A percentile compares a stretch with the other conserved stretches of the same genome.
Conservation (phyloP, 352 stramenopile genomes). For the Globisporangium cederbergense region DNA sequence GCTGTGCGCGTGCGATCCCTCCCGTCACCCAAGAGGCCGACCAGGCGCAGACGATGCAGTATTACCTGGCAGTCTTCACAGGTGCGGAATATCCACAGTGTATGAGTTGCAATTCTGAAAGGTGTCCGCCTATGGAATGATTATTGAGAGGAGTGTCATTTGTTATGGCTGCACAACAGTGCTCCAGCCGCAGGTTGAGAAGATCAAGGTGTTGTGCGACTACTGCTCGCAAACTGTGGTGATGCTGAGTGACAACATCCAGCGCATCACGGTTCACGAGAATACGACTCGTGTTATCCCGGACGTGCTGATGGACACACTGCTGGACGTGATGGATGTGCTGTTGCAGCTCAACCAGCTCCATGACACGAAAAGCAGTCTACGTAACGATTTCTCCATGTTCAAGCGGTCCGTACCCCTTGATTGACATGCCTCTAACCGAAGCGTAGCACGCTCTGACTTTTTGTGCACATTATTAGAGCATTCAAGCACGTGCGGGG, state of each 20-base stretch:
- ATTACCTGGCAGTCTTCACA: constrained; percentile 47
- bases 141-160: background rate
- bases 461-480: constrained; percentile 18
- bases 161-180: constrained; percentile 25
- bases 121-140: background rate
- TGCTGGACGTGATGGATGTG: constrained; percentile 62
- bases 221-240: constrained; percentile 55
- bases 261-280: constrained; percentile 61
- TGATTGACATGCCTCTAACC: background rate
- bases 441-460: background rate
- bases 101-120: background rate
- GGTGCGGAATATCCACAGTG: constrained; percentile 19
- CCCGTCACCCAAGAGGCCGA: constrained; percentile 24
- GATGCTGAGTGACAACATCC: constrained; percentile 67
- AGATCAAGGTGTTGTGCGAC: constrained; percentile 50
- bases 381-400: constrained; percentile 72
- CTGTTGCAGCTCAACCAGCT: constrained; percentile 64
- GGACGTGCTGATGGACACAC: constrained; percentile 50
- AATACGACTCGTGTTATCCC: constrained; percentile 61
- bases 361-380: constrained; percentile 60
- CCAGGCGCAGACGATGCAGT: constrained; percentile 23
- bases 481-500: constrained; percentile 47
- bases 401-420: constrained; percentile 50
- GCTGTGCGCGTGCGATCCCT: constrained; percentile 53
- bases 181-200: constrained; percentile 55